A percentile compares a stretch with the other conserved stretches of the same genome.
phyloP scores from a whole-genome alignment of 1,139 yeast species.

The Candida buenavistaensis region DNA sequence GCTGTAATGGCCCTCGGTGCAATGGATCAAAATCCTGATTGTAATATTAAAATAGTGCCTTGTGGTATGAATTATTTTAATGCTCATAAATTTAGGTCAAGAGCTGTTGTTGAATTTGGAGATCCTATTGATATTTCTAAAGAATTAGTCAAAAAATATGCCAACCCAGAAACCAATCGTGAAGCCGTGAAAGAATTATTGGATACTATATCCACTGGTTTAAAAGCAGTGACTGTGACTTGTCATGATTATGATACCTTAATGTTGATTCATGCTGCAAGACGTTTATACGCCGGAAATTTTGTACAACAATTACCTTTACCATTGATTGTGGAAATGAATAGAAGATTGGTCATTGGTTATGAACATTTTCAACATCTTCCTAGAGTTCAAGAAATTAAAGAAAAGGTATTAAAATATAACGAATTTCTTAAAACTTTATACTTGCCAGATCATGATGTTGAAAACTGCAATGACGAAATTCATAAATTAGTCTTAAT shows the following conservation, averaged over 20 bases:
- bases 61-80: constrained; percentile 98
- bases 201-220: constrained; percentile 69
- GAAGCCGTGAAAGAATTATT: constrained; percentile 74
- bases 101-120: constrained; percentile 95
- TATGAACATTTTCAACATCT: constrained; percentile 73
- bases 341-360: constrained; percentile 79
- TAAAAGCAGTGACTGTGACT: constrained; percentile 87
- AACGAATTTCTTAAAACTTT: constrained; percentile 65
- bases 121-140: constrained; percentile 73
- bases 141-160: constrained; percentile 65
- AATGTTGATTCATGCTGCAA: constrained; percentile 89
- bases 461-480: constrained; percentile 57
- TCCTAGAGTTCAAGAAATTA: constrained; percentile 63
- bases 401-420: constrained; percentile 62
- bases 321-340: constrained; percentile 85
- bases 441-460: constrained; percentile 88
- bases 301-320: constrained; percentile 69
- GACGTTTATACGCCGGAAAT: constrained; percentile 83
- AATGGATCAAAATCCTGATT: constrained; percentile 66
- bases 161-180: constrained; percentile 52
- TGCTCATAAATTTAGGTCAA: constrained; percentile 89
- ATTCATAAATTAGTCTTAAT: constrained; percentile 45
- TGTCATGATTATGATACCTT: constrained; percentile 92
- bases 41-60: constrained; percentile 84
- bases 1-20: constrained; percentile 98